These are phyloP conservation scores for Grifola frondosa DNA, from an alignment of 1,284 basidiomycete species.

Conservation along the genomic window DNA sequence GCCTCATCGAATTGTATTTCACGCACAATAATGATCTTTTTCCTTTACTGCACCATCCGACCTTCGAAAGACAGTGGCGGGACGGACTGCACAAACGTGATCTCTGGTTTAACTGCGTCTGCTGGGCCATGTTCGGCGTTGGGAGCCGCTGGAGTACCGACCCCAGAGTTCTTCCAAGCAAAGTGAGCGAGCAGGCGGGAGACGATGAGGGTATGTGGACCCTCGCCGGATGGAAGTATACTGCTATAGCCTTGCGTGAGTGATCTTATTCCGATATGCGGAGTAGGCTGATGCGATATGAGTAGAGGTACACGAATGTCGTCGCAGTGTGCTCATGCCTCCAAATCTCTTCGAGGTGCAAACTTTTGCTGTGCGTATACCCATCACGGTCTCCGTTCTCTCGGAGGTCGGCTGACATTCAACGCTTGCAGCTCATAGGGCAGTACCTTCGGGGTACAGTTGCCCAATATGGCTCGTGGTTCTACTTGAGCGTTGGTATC, in stretches of 20 bases:
- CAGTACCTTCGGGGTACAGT: constrained; percentile 36
- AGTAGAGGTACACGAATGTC: constrained; percentile 23
- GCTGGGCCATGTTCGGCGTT: constrained; percentile 49
- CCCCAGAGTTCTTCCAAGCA: constrained; percentile 42
- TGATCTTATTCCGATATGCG: neutral
- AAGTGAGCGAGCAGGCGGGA: constrained; percentile 33
- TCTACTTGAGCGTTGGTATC: constrained; percentile 43
- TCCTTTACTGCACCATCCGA: constrained; percentile 49
- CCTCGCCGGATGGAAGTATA: constrained; percentile 26
- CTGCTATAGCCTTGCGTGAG: constrained; percentile 23
- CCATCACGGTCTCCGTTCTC: neutral
- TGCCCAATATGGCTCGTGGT: constrained; percentile 39
- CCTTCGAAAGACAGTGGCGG: constrained; percentile 47
- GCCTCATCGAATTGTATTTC: constrained; percentile 52
- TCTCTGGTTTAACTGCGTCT: constrained; percentile 47
- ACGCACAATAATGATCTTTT: constrained; percentile 40
- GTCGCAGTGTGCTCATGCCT: constrained; percentile 24
- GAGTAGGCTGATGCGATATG: too few relatives aligned
- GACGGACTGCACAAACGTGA: constrained; percentile 42
- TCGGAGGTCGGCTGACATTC: neutral
- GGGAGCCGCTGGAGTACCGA: constrained; percentile 49
- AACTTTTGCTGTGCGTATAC: constrained; percentile 28
- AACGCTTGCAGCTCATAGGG: constrained; percentile 20
- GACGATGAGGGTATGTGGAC: constrained; percentile 26
- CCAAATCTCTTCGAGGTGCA: constrained; percentile 34